Evolutionary conservation across 345 rosid species (phyloP), one percentile per base, ranked within the genome.

Genomic region (Moringa oleifera): DNA sequence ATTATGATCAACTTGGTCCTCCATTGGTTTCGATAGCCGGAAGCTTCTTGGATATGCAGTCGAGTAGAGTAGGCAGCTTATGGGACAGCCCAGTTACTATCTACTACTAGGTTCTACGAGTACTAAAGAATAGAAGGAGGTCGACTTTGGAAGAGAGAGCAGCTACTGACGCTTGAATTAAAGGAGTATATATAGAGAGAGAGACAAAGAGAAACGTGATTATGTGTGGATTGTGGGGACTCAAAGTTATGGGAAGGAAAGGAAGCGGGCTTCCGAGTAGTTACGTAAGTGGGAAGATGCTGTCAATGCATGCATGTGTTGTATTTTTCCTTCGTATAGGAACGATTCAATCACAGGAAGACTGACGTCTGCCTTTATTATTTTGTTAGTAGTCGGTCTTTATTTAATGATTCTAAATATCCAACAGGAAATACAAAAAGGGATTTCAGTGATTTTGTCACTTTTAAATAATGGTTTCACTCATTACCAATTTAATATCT

Each of bases 211-310:
- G 18, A 57, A 25, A 11, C 11, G 37, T 33, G 37, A 4, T 5
- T 25, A 0, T 6, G 52, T 37, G n/a, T 28, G 36, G 18, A 53
- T 45, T 33, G 62, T 65, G 51, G 55, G 53, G 46, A 41, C 47
- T 28, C 21, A 6, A 47, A 65, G 36, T 25, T 54, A 41, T 19
- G n/a, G n/a, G 10, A 28, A 11, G 37, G 67, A 2, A 41, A 41
- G 13, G 37, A 13, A 51, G 80, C 18, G 74, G 73, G 79, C 61
- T 83, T 83, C 85, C 71, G 20, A 68, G 85, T 53, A 80, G 71
- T 52, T 80, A 62, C 85, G 67, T 24, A 6, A 62, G 78, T 71
- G 79, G 65, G 75, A 58, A 53, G 69, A 24, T 49, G 71, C 64
- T 67, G 71, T 37, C 64, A 31, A 20, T 59, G 64, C 58, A 53